Conservation (phyloP, 768 basidiomycete genomes). For the Pleurotus tuoliensis region DNA sequence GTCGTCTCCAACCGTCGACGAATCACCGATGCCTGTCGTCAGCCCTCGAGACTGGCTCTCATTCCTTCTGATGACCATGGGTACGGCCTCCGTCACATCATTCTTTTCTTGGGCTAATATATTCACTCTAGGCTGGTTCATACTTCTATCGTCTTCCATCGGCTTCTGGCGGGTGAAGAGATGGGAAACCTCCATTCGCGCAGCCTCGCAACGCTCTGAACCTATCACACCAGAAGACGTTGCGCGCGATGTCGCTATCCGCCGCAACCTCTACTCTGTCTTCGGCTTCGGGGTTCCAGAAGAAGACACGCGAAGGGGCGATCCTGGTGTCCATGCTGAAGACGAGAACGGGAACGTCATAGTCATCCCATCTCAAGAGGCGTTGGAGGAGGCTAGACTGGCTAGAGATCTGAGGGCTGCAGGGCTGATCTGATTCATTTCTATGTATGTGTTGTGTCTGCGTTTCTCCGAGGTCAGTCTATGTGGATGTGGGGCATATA, state of each 20-base stretch:
- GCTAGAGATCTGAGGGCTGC: conserved; percentile 48
- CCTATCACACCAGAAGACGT: conserved; percentile 42
- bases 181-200: conserved; percentile 72
- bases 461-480: neutral
- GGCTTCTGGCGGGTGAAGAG: conserved; percentile 83
- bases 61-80: conserved; percentile 88
- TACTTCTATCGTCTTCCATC: conserved; percentile 78
- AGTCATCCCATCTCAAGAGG: conserved; percentile 24
- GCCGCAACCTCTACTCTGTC: conserved; percentile 46
- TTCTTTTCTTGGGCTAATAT: neutral
- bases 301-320: conserved; percentile 16
- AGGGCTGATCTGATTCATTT: conserved; percentile 41
- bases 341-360: conserved; percentile 23
- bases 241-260: conserved; percentile 47
- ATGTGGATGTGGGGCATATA: no score
- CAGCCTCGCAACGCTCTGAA: conserved; percentile 21
- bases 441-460: conserved; percentile 5
- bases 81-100: conserved; percentile 27
- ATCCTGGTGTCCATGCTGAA: conserved; percentile 4
- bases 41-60: conserved; percentile 84
- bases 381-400: conserved; percentile 41
- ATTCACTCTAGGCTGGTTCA: conserved; percentile 70
- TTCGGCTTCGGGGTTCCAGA: conserved; percentile 41
- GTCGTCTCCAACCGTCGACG: conserved; percentile 18
- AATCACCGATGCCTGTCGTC: conserved; percentile 26